A percentile compares a stretch with the other conserved stretches of the same genome.
These are phyloP conservation scores for Pyracantha coccinea DNA, from an alignment of 331 rosid species.

Conservation along the genomic window DNA sequence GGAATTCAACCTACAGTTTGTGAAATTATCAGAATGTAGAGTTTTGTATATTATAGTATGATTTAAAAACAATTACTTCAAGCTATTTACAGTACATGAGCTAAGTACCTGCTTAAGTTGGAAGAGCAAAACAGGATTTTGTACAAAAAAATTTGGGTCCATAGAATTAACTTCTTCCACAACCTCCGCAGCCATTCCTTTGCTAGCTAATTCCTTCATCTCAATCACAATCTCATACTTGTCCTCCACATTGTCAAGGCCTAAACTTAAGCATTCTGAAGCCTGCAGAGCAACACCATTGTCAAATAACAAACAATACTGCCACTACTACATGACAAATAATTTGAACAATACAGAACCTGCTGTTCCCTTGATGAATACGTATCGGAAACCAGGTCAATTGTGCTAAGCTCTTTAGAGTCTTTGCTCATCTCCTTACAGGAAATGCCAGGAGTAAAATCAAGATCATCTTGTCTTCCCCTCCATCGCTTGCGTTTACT, in stretches of 20 bases:
- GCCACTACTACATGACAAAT: background rate
- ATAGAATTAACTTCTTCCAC: conserved; percentile 67
- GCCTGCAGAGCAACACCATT: conserved; percentile 39
- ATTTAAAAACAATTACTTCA: background rate
- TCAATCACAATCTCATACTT: conserved; percentile 77
- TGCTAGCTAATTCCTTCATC: conserved; percentile 80
- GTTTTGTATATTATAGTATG: background rate
- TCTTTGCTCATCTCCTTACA: conserved; percentile 33
- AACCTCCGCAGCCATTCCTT: conserved; percentile 90
- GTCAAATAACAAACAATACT: background rate
- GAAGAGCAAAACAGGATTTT: conserved; percentile 71
- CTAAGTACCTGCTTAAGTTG: conserved; percentile 84
- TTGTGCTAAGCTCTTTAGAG: conserved; percentile 35
- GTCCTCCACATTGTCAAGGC: conserved; percentile 40
- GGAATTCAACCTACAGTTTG: conserved; percentile 81
- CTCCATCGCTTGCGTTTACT: conserved; percentile 93
- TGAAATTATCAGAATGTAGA: conserved; percentile 9
- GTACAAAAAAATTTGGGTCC: conserved; percentile 67
- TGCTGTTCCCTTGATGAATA: conserved; percentile 48
- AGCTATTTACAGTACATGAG: conserved; percentile 5
- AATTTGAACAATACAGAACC: conserved; percentile 29
- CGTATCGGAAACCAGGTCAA: conserved; percentile 22
- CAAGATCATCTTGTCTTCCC: conserved; percentile 69
- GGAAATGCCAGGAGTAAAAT: conserved; percentile 35
- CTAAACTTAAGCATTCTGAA: conserved; percentile 41